Base-by-base conservation (phyloP, 192 early-diverging fungal genomes). In the Linnemannia elongata region DNA sequence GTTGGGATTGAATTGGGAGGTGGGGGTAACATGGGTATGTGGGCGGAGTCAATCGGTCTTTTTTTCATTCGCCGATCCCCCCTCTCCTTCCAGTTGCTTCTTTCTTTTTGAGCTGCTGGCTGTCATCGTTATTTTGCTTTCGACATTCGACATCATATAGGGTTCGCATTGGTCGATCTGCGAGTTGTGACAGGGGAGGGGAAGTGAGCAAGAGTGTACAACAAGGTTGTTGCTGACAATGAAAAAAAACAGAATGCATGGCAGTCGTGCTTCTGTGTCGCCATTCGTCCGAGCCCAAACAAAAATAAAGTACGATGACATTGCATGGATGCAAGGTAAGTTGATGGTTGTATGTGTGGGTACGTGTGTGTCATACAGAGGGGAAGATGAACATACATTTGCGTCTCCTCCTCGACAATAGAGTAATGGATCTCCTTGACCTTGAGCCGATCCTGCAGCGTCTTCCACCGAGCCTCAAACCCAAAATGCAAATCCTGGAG, bases 361-460 rank as follows among this genome's bases (percentile, higher is more conserved):
- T 30, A n/a, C 12, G n/a, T 54, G 24, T 30, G 15, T 74, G 17
- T 5, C 4, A 44, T 2, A 20, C 3, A 41, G 27, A 63, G 27
- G 12, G 30, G 24, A 33, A 33, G 9, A 33, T 15, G 36, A 6
- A 33, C 30, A 45, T 81, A 86, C 84, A 17, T 66, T 63, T 86
- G 84, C 3, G 66, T 68, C 39, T 86, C 84, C 35, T 86, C 84
- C 39, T 81, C 84, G n/a, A 86, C 42, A 22, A 86, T 47, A 9
- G 73, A 80, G 70, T 81, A 86, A 20, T 86, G 75, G 17, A 86
- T 22, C 42, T 86, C 74, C 55, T 73, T 71, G 57, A 86, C 52
- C 27, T 77, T 76, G 9, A 86, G 68, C 1, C 35, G 55, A 15
- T 86, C 63, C 27, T 80, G 54, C 1, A 77, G 47, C 13, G 78